Evolutionary conservation across 179 eudicot genomes (phyloP).

Genomic region (Beta corolliflora): DNA sequence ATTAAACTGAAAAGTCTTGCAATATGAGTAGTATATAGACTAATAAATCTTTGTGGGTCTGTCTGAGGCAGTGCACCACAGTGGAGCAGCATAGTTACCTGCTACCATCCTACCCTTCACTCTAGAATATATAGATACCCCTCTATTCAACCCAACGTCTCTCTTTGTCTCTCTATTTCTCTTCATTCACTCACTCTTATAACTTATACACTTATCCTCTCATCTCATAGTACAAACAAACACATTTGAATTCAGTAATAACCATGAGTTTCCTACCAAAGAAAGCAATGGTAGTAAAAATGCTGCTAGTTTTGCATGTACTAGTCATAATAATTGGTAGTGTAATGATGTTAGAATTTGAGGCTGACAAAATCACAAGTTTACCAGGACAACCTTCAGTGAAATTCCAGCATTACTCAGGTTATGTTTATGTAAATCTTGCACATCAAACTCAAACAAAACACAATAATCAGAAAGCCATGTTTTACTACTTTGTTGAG

Average conservation of each 20-base stretch:
- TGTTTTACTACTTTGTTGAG: slow-evolving; percentile 88
- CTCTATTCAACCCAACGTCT: slow-evolving; percentile 9
- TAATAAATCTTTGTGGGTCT: background rate
- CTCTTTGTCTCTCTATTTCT: background rate
- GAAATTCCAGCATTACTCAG: slow-evolving; percentile 75
- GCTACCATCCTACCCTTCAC: background rate
- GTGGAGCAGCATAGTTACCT: slow-evolving; percentile 1
- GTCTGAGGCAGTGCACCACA: background rate
- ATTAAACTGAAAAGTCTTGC: background rate
- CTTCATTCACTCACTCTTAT: background rate
- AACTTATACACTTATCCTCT: background rate
- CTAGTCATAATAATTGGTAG: background rate
- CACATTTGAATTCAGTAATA: no score
- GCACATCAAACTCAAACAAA: slow-evolving; percentile 32
- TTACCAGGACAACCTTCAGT: slow-evolving; percentile 94
- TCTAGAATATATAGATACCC: background rate
- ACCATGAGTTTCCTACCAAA: slow-evolving; percentile 7
- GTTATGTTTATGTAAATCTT: slow-evolving; percentile 72
- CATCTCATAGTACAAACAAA: background rate
- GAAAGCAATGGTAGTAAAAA: background rate
- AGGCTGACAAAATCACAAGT: slow-evolving; percentile 45
- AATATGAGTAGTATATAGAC: background rate
- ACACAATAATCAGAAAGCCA: slow-evolving; percentile 53
- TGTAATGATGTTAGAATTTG: background rate
- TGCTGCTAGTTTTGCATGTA: background rate